Evolutionary conservation across 2,329 filamentous ascomycete genomes (phyloP), one percentile per base, ranked within the genome.

Genomic region (Macrophomina tecta): DNA sequence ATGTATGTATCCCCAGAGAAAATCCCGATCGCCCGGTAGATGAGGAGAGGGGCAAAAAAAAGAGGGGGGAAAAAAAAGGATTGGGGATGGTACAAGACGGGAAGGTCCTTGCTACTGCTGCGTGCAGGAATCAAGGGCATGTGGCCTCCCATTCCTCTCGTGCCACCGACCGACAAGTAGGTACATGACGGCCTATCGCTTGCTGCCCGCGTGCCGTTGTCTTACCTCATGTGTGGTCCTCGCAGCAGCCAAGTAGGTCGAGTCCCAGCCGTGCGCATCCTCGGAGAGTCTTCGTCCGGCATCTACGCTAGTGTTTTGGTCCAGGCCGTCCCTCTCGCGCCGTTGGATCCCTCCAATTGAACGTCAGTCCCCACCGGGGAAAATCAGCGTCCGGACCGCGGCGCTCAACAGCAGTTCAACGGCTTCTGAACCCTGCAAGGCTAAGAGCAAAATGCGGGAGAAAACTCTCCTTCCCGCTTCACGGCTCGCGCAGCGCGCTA

Each of bases 221-320:
- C 58, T 62, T 49, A 62, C 58, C 58, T 49, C 42, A 62, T 62
- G 58, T 18, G 58, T 8, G 48, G 58, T 62, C 45, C 58, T 62
- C 32, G 58, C 58, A 62, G 58, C 30, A 46, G 8, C 8, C 36
- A 38, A 46, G 56, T 18, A 60, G 32, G 40, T 40, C 52, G 12
- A 45, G 42, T n/a, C 14, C 23, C 55, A 45, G 38, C 38, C 52
- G 30, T 5, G 30, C 1, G 8, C 23, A 9, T 23, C 34, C 12
- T 18, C 36, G 18, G 34, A 12, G 23, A n/a, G 8, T 9, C 40
- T 56, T 4, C n/a, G 9, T 23, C 30, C 42, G 42, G 42, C 11
- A 38, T 12, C 23, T 23, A 45, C 42, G 42, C 42, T 14, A 3
- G 36, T 8, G 9, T 14, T 14, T n/a, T 45, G 23, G 2, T 23